Evolutionary conservation across 2,329 filamentous ascomycete species (phyloP), one percentile per base, ranked within the genome.

Genomic region (Microdochium trichocladiopsis): DNA sequence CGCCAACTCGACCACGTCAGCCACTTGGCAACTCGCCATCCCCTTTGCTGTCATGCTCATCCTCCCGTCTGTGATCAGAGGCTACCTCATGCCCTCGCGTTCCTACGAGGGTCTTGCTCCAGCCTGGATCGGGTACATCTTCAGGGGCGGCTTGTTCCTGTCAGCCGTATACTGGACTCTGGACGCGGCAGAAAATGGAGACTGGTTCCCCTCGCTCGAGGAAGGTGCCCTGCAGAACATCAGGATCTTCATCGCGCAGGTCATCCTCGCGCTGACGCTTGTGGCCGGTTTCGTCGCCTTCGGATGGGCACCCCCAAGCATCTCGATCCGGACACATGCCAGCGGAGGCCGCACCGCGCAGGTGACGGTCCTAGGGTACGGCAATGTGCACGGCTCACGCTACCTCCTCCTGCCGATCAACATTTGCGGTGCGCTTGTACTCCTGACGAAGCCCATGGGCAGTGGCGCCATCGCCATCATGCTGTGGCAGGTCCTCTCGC

Each of bases 361-460:
- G 58, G 83, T 96, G 54, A 88, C 87, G 28, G 87, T 96, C 54
- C 79, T 95, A 18, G 94, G 94, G 47, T 97, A 95, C 69, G 88
- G 87, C 57, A 99, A 99, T 64, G 83, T 90, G n/a, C 86, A 96
- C 63, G 94, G 94, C 53, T 87, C 90, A 1, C 87, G 93, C 25
- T 97, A 95, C 70, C 85, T 96, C 58, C 76, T 97, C 31, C 79
- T 97, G 6, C 80, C 91, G 2, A 76, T 90, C 58, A 90, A 92
- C 64, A 84, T 95, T 68, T 78, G 90, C 24, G 78, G 89, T 9
- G 87, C 84, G 1, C 82, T 91, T 53, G 81, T 90, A 51, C 78
- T 96, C 8, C 78, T 97, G 24, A 88, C 93, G 57, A 97, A 97
- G 67, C 94, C 94, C 16, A 95, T 99, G 89, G 94, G 94, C 50